A percentile compares a stretch with the other conserved stretches of the same genome.
Evolutionary conservation across 208 protist species (phyloP).

Genomic region (Trichomonas tenax): DNA sequence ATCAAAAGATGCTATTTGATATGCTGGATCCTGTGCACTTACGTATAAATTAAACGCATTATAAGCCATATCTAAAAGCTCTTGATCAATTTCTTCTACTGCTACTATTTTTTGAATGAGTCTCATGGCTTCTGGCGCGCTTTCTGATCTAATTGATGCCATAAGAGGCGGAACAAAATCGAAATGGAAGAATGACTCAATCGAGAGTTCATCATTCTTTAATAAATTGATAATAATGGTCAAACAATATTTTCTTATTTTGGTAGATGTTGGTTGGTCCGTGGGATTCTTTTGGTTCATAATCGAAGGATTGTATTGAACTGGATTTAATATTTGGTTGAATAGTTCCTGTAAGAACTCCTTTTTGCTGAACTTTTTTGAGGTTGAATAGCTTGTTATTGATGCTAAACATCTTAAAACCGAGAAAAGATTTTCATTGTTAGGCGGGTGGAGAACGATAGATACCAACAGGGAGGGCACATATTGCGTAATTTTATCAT

Average conservation of each 20-base stretch:
- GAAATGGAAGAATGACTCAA: neutral
- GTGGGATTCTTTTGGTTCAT: neutral
- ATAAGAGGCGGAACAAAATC: neutral
- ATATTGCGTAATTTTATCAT: neutral
- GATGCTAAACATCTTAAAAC: neutral
- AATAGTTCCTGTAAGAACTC: neutral
- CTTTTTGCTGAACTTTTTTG: neutral
- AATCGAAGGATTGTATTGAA: neutral
- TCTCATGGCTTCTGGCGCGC: neutral
- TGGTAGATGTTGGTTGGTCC: neutral
- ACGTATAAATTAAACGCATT: neutral
- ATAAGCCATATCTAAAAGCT: neutral
- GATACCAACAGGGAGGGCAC: neutral
- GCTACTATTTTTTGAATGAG: neutral
- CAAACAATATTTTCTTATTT: neutral
- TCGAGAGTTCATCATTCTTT: neutral
- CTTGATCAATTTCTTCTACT: neutral
- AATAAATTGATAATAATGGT: neutral
- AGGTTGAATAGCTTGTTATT: neutral
- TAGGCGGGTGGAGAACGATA: neutral
- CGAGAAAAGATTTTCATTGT: neutral
- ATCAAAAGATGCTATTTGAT: neutral
- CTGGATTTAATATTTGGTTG: neutral
- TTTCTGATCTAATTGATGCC: neutral
- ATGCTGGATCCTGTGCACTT: neutral